Evolutionary conservation across 2,329 filamentous ascomycete species (phyloP).

Genomic region (Pseudocercospora musae): DNA sequence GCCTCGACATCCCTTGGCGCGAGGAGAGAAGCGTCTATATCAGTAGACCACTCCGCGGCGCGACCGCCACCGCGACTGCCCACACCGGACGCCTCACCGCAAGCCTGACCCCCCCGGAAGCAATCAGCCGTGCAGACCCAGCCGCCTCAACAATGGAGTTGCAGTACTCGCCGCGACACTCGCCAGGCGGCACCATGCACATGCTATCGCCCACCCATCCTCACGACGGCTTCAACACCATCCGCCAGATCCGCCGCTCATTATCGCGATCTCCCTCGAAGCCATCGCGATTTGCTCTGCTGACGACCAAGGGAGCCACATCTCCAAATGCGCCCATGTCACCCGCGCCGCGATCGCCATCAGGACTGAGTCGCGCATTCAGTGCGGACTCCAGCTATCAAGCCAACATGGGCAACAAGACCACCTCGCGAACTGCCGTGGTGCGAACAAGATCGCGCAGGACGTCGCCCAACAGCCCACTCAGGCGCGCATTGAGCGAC

Average conservation of each 20-base stretch:
- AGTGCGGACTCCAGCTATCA: conserved; percentile 37
- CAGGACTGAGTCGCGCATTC: conserved; percentile 44
- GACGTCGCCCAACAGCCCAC: conserved; percentile 75
- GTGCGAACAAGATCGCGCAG: conserved; percentile 55
- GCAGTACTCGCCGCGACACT: conserved; percentile 50
- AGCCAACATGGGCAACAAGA: conserved; percentile 46
- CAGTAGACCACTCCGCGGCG: conserved; percentile 9
- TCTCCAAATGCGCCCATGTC: conserved; percentile 37
- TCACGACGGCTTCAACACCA: conserved; percentile 70
- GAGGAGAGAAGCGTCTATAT: background rate
- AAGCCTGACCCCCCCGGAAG: background rate
- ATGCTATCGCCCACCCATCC: conserved; percentile 72
- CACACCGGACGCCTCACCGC: conserved; percentile 3
- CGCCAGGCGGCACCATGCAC: conserved; percentile 71
- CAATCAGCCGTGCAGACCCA: background rate
- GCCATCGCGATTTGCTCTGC: conserved; percentile 62
- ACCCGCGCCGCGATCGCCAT: conserved; percentile 37
- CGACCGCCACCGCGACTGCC: conserved; percentile 5
- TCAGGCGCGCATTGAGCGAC: conserved; percentile 71
- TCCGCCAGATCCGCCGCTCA: conserved; percentile 80
- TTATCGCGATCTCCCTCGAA: conserved; percentile 93
- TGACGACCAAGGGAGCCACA: conserved; percentile 47
- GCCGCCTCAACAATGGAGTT: conserved; percentile 42
- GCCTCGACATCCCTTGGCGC: background rate
- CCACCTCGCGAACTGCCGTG: conserved; percentile 31